Evolutionary conservation across 1,284 basidiomycete species (phyloP), one percentile per base, ranked within the genome.

Genomic region (Fomitopsis pinicola): DNA sequence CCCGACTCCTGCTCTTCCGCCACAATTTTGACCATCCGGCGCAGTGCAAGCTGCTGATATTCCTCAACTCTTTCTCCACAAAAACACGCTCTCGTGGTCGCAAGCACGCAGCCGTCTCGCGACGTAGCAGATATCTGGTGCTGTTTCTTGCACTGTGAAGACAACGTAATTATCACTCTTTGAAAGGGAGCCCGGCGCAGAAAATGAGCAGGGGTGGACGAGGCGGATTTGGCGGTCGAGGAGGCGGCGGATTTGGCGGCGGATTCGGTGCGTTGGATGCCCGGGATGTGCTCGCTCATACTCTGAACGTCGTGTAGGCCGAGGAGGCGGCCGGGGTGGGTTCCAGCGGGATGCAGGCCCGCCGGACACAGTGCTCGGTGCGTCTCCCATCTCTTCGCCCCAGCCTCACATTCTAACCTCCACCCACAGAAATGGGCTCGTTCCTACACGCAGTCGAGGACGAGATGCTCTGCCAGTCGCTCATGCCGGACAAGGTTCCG

Each of bases 401-500:
- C 30, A 22, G 22, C 40, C 50, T 22, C 30, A 0, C 14, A 28
- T 19, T 52, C 22, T 55, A 8, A 22, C 5, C 30, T 36, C 33
- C 42, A 44, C 33, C 40, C 28, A 7, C 66, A 94, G 92, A 94
- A 79, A 88, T 95, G 78, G 94, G 96, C 62, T 81, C 88, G 1
- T 97, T 97, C 75, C 74, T 95, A 35, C 95, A 99, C 75, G 92
- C 96, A 22, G 96, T 98, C 55, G 97, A 99, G 80, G 94, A 94
- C 64, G 97, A 99, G 76, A 98, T 99, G 97, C 81, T 99, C 60
- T 99, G 97, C 77, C 82, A 89, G 10, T 94, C 95, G 12, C 79
- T 88, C 42, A 86, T 95, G 73, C 79, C 88, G 2, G 88, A 95
- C 76, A 96, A 94, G 80, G 93, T 99, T 15, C 97, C 97, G 0